phyloP scores from a whole-genome alignment of 768 basidiomycete species.

The Suillus spraguei region DNA sequence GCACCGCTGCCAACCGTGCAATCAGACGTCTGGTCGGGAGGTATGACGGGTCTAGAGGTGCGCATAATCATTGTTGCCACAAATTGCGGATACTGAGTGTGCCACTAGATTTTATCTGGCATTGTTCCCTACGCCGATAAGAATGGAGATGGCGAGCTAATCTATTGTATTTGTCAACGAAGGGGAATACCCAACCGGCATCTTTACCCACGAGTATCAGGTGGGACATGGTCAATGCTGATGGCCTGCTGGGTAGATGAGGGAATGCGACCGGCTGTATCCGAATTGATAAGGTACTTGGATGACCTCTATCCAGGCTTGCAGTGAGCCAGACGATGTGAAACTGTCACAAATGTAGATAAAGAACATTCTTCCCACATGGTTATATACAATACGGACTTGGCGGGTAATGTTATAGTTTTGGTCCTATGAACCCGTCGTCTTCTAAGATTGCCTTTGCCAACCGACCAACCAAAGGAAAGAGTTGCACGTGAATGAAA shows the following conservation, averaged over 20 bases:
- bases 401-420: slow-evolving; percentile 21
- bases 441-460: slow-evolving; percentile 64
- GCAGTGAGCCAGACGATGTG: neutral
- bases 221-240: neutral
- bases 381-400: neutral
- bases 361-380: neutral
- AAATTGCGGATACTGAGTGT: neutral
- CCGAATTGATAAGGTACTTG: neutral
- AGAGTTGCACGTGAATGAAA: slow-evolving; percentile 42
- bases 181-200: neutral
- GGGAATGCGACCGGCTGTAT: neutral
- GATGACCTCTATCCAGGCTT: neutral
- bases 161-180: neutral
- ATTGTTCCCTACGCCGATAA: neutral
- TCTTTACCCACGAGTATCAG: neutral
- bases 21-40: slow-evolving; percentile 41
- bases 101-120: slow-evolving; percentile 13
- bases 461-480: slow-evolving; percentile 64
- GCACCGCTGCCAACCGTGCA: slow-evolving; percentile 24
- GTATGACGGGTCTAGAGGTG: slow-evolving; percentile 40
- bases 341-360: neutral
- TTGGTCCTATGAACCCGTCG: slow-evolving; percentile 40
- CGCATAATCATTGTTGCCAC: neutral
- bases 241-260: neutral
- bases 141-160: neutral